Evolutionary conservation across 768 basidiomycete species (phyloP), one percentile per base, ranked within the genome.

Genomic region (Boletus rubroflammeus): DNA sequence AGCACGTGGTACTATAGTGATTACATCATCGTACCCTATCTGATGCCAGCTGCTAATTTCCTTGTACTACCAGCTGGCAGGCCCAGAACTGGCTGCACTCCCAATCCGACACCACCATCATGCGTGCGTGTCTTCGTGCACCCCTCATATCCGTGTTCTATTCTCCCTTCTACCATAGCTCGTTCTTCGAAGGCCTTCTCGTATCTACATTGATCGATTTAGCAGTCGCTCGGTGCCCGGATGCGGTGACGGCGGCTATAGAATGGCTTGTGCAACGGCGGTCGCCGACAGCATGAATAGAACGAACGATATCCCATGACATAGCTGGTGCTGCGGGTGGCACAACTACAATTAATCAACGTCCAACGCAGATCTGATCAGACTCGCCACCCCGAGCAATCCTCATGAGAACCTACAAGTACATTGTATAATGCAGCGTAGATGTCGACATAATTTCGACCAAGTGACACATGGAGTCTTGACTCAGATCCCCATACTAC

Each of bases 1-100:
- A 25, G 58, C 64, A 65, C 61, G 62, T 64, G 59, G 59, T 31
- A 32, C 41, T 41, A 43, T 47, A 56, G 43, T 64, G 62, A 67
- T 66, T 67, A 66, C 66, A 36, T 66, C 65, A 66, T 67, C 62
- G 54, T 53, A 23, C 39, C 45, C 58, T 63, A 60, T 64, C 63
- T 51, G 52, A 63, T 62, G 47, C n/a, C n/a, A n/a, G n/a, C n/a
- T n/a, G n/a, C 47, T 32, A 63, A 64, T 54, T 63, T 59, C 45
- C 21, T 35, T 25, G 1, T 34, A 36, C 25, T 35, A 31, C 52
- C 47, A 42, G 60, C 61, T 62, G 50, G 56, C 60, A 54, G 19
- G 26, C 48, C 38, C 60, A 42, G 40, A 61, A 48, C 40, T 28
- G 48, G 51, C 40, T 6, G 9, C 35, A 13, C 51, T 31, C 32